Base-by-base conservation (phyloP, 768 basidiomycete species). In the Filobasidium floriforme region DNA sequence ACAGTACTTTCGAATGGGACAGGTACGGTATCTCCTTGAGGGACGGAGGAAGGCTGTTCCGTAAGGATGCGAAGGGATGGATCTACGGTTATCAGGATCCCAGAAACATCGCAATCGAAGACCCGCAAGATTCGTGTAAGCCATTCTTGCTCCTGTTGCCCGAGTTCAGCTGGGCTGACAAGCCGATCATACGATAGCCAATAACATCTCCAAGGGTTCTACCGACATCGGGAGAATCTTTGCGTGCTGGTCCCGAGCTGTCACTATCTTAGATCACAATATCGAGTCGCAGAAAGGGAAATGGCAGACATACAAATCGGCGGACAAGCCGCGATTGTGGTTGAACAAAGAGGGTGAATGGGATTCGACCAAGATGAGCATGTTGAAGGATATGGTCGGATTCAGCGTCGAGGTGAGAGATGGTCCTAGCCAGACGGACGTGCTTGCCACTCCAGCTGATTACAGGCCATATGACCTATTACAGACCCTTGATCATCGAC, bases 1-100 rank as follows among this genome's bases (percentile, higher is more conserved):
- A 98, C 76, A 94, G 93, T 18, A 86, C 86, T 76, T 98, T 97
- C 84, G 92, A 93, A 77, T 96, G 91, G 71, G 85, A 88, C 62
- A 86, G 89, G 73, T 86, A 88, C 19, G 94, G 94, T 10, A 90
- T 99, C 69, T 92, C 90, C 14, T 77, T 98, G 24, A 83, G 88
- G 46, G 84, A 89, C 41, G 90, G 92, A 2, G 96, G 96, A 19
- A 86, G 84, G 40, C 98, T 98, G 80, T 98, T 87, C 73, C 84
- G 81, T 77, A 98, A 97, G 79, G 80, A 82, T 62, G 82, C 84
- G 65, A 80, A 90, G 70, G 92, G 92, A 2, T 99, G 96, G 96
- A 62, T 63, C 49, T 83, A 83, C 73, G 79, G 81, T 15, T 80
- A 82, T 32, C 73, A 76, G 61, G 70, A 75, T 11, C 79, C 75